Base-by-base conservation (phyloP, 2,329 filamentous ascomycete genomes). In the Aureobasidium sp. region DNA sequence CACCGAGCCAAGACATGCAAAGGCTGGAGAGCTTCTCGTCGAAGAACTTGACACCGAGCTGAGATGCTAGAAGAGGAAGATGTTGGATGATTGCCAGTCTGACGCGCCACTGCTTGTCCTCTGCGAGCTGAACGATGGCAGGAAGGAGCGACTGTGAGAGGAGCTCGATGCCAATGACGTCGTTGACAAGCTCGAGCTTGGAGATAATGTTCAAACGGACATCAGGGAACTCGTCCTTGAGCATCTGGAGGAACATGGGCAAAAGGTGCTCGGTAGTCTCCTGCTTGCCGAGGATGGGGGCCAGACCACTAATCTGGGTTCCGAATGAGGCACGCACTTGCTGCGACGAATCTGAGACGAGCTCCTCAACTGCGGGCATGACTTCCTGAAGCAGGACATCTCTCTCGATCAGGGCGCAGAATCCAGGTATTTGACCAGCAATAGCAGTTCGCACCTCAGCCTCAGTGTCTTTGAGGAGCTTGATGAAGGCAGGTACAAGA, bases 91-190 rank as follows among this genome's bases (percentile, higher is more conserved):
- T 99, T 64, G 94, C 94, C 67, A 99, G 83, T 68, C 94, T 89
- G 64, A 99, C 94, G 71, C 94, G 88, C 94, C 94, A 99, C 80
- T 97, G 92, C 83, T 99, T 99, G 77, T 99, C 94, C 77, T 97
- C 94, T 61, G 94, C 94, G 68, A 99, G 83, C 75, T 97, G 92
- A 37, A 97, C 91, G 71, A 99, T 99, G 48, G 94, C 94, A 13
- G 95, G 94, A 54, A 99, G 88, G 60, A 99, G 87, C 29, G 93
- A 97, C 75, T 97, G 92, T 50, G 94, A 97, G 54, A 99, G 86
- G 21, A 96, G 85, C 64, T 99, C 94, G 75, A 99, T 99, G 65
- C 94, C 94, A 73, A 99, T 99, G 64, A 99, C 94, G 78, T 97
- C 90, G 78, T 99, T 99, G 66, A 99, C 94, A 65, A 95, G 85